A percentile compares a stretch with the other conserved stretches of the same genome.
Evolutionary conservation across 257 asterid genomes (phyloP).

Genomic region (Sherardia arvensis): DNA sequence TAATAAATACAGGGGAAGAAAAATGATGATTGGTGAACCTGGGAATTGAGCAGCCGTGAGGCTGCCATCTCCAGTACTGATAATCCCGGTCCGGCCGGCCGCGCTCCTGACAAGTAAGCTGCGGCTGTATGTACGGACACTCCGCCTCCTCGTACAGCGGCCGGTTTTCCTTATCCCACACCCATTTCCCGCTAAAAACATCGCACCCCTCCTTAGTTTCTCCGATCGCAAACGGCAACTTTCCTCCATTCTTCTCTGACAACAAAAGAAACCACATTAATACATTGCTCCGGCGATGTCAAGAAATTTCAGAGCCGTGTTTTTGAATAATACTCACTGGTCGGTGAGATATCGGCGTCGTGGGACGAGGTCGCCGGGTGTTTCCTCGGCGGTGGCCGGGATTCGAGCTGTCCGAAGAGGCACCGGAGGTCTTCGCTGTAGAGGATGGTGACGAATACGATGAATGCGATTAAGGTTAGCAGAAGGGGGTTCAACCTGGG

Average conservation of each 20-base stretch:
- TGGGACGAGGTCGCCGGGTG: not conserved
- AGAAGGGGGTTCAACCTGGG: slow-evolving; percentile 28
- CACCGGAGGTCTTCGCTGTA: slow-evolving; percentile 32
- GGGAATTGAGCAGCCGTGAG: slow-evolving; percentile 71
- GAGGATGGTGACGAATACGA: slow-evolving; percentile 28
- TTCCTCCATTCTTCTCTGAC: slow-evolving; percentile 65
- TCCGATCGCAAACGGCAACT: slow-evolving; percentile 56
- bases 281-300: too few relatives aligned
- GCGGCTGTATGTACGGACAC: slow-evolving; percentile 92
- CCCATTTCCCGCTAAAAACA: slow-evolving; percentile 73
- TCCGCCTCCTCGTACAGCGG: slow-evolving; percentile 77
- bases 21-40: slow-evolving; percentile 33
- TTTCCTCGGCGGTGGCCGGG: slow-evolving; percentile 4
- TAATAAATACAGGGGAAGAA: not conserved
- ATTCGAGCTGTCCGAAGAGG: slow-evolving; percentile 21
- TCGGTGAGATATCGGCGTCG: slow-evolving; percentile 13
- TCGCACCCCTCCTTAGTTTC: slow-evolving; percentile 51
- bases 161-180: slow-evolving; percentile 48
- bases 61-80: slow-evolving; percentile 91
- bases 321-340: slow-evolving; percentile 21
- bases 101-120: slow-evolving; percentile 75
- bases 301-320: too few relatives aligned
- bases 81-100: slow-evolving; percentile 86
- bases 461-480: slow-evolving; percentile 27
- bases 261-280: slow-evolving; percentile 7